phyloP scores from a whole-genome alignment of 345 rosid genomes.

The Acer negundo region DNA sequence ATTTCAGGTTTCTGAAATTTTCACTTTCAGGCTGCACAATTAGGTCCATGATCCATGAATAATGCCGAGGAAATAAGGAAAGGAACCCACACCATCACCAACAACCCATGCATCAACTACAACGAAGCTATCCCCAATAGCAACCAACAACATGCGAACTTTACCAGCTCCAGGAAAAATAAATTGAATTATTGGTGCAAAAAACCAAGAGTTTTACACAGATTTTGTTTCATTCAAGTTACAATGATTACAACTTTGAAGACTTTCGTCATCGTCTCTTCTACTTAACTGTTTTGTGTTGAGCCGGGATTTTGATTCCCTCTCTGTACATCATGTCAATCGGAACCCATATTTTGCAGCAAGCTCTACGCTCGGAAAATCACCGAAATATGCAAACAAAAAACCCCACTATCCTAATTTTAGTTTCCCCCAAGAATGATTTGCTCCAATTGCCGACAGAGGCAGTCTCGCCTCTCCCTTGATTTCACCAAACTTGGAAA shows the following conservation, averaged over 20 bases:
- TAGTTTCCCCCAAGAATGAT: neutral
- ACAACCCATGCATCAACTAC: too few relatives aligned
- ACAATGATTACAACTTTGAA: conserved; percentile 17
- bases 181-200: neutral
- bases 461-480: neutral
- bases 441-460: conserved; percentile 12
- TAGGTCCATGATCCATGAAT: too few relatives aligned
- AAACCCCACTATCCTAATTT: conserved; percentile 14
- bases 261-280: conserved; percentile 4
- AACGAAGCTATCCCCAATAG: neutral
- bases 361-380: conserved; percentile 8
- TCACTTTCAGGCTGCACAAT: too few relatives aligned
- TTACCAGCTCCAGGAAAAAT: neutral
- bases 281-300: conserved; percentile 6
- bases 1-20: neutral
- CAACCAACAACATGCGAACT: neutral
- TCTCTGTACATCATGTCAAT: conserved; percentile 18
- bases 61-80: too few relatives aligned
- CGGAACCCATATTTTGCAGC: neutral
- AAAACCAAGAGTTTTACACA: neutral
- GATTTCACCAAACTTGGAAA: neutral
- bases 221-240: conserved; percentile 9
- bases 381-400: neutral
- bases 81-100: too few relatives aligned
- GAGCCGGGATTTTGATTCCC: conserved; percentile 1